These are phyloP conservation scores for Andrographis paniculata DNA, from an alignment of 305 asterid species.

Conservation along the genomic window DNA sequence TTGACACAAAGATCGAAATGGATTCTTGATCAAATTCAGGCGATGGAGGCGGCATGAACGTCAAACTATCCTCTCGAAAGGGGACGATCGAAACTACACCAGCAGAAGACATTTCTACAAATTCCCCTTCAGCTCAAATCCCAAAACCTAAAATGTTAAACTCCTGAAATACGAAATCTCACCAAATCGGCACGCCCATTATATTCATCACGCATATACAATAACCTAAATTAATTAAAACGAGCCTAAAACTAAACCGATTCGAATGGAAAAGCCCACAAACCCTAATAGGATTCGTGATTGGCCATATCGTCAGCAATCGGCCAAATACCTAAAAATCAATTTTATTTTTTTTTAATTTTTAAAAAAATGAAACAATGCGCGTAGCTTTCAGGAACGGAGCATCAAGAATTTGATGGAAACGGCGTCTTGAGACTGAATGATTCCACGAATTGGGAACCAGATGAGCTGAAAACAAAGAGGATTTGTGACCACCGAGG, in stretches of 20 bases:
- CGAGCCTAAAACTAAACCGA: slow-evolving; percentile 16
- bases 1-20: slow-evolving; percentile 45
- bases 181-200: slow-evolving; percentile 20
- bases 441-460: background rate
- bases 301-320: slow-evolving; percentile 11
- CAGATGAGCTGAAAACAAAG: background rate
- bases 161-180: slow-evolving; percentile 12
- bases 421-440: background rate
- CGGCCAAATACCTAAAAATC: background rate
- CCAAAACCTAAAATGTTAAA: slow-evolving; percentile 22
- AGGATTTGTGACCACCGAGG: background rate
- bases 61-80: slow-evolving; percentile 32
- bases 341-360: too few relatives aligned
- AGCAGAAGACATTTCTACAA: slow-evolving; percentile 55
- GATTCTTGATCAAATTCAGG: slow-evolving; percentile 47
- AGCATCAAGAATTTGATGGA: background rate
- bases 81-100: slow-evolving; percentile 59
- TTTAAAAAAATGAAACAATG: background rate
- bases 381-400: background rate
- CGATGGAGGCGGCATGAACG: slow-evolving; percentile 35
- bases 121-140: slow-evolving; percentile 18
- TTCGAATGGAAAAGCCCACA: slow-evolving; percentile 21
- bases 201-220: slow-evolving; percentile 15
- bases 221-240: slow-evolving; percentile 11
- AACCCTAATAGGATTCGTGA: slow-evolving; percentile 46